phyloP scores from a whole-genome alignment of 495 filamentous ascomycete genomes.

The Aspergillus ellipticus region DNA sequence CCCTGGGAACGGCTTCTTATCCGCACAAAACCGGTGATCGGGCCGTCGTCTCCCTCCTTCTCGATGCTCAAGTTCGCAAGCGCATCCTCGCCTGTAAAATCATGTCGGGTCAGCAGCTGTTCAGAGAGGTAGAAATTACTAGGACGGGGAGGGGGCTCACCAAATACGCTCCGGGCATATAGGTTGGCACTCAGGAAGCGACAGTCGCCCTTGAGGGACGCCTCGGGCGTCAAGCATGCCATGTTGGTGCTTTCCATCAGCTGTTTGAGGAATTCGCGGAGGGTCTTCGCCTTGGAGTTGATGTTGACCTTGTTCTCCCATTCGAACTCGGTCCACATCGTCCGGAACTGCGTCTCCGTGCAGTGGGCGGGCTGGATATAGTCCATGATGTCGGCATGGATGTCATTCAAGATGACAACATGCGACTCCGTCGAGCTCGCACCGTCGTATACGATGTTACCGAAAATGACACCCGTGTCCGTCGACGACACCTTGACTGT shows the following conservation, averaged over 20 bases:
- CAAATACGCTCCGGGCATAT: slow-evolving; percentile 97
- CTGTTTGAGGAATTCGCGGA: slow-evolving; percentile 90
- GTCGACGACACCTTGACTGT: slow-evolving; percentile 99
- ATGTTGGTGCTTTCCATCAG: slow-evolving; percentile 98
- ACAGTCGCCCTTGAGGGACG: slow-evolving; percentile 94
- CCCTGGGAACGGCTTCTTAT: slow-evolving; percentile 98
- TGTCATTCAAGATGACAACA: slow-evolving; percentile 97
- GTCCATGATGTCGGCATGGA: slow-evolving; percentile 99
- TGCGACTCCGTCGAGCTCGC: slow-evolving; percentile 92
- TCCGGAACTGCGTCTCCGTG: slow-evolving; percentile 96
- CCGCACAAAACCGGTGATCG: slow-evolving; percentile 96
- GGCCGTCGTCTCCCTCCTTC: slow-evolving; percentile 92
- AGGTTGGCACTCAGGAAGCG: slow-evolving; percentile 97
- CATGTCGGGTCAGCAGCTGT: slow-evolving; percentile 22
- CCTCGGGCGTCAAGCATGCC: slow-evolving; percentile 95
- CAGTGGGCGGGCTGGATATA: slow-evolving; percentile 98
- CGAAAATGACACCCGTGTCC: slow-evolving; percentile 98
- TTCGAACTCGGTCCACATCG: slow-evolving; percentile 99
- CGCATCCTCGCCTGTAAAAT: slow-evolving; percentile 87
- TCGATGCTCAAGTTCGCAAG: slow-evolving; percentile 97
- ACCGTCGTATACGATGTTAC: slow-evolving; percentile 97
- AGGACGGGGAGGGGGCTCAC: slow-evolving; percentile 51
- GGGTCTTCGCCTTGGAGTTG: slow-evolving; percentile 88
- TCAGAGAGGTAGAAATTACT: not conserved
- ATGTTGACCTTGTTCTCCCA: slow-evolving; percentile 99